Percentiles rank a stretch among this genome's conserved stretches.
These are phyloP conservation scores for Aspergillus fischeri DNA, from an alignment of 2,329 filamentous ascomycete species.

Conservation along the genomic window DNA sequence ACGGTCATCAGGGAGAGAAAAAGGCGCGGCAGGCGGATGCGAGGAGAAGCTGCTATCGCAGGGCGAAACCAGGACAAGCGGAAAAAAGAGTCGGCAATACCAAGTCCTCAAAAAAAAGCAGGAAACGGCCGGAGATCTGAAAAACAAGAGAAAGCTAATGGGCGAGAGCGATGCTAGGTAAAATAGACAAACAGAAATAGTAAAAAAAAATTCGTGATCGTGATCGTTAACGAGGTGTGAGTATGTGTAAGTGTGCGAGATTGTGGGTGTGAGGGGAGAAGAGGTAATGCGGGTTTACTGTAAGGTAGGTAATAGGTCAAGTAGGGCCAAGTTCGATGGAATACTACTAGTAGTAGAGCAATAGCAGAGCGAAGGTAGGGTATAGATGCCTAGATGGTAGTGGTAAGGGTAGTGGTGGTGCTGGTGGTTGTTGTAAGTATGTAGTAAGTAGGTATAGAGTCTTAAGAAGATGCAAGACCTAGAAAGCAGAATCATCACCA, in stretches of 20 bases:
- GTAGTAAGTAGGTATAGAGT: neutral
- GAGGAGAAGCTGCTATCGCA: slow-evolving; percentile 2
- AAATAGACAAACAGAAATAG: slow-evolving; percentile 5
- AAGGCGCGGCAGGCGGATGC: slow-evolving; percentile 10
- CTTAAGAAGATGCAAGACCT: too few relatives aligned
- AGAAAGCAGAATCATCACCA: neutral
- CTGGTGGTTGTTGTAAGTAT: neutral
- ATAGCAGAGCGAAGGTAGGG: slow-evolving; percentile 3
- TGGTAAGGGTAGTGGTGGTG: neutral
- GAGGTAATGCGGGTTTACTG: neutral
- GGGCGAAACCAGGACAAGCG: neutral
- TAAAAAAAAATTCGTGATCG: slow-evolving; percentile 18
- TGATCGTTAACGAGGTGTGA: slow-evolving; percentile 9
- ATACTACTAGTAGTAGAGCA: slow-evolving; percentile 27
- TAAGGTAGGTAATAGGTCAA: neutral
- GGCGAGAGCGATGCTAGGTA: slow-evolving; percentile 4
- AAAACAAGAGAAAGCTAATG: slow-evolving; percentile 5
- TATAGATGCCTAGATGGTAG: neutral
- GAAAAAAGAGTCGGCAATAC: neutral
- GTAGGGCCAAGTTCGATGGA: neutral
- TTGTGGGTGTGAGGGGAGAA: slow-evolving; percentile 1
- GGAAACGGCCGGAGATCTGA: slow-evolving; percentile 17
- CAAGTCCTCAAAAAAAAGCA: neutral
- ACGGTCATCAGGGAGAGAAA: slow-evolving; percentile 32
- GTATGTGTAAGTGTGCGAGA: neutral